Conservation (phyloP, 169 alveolate species). For the Plasmodium coatneyi region DNA sequence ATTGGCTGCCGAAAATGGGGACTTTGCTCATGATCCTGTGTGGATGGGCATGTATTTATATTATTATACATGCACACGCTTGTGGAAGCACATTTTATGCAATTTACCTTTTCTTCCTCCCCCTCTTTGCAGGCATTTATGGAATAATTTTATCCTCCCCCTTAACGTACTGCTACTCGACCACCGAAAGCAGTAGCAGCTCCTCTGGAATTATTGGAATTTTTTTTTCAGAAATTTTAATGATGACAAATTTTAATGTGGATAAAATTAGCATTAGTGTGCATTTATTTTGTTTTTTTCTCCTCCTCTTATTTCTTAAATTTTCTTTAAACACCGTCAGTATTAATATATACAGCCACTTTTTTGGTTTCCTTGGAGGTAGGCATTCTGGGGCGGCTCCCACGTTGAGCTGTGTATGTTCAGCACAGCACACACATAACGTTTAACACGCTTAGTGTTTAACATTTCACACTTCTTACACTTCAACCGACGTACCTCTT, state of each 20-base stretch:
- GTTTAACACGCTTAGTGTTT: no score
- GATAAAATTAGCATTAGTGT: conserved; percentile 76
- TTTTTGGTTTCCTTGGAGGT: conserved; percentile 76
- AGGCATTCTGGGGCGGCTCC: not conserved
- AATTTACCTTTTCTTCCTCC: not conserved
- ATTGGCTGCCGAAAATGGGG: not conserved
- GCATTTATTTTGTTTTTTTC: conserved; percentile 74
- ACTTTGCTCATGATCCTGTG: not conserved
- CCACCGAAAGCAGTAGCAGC: conserved; percentile 76
- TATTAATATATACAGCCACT: conserved; percentile 71
- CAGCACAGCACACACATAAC: not conserved
- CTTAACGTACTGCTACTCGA: conserved; percentile 71
- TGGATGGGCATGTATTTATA: not conserved
- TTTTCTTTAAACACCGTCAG: conserved; percentile 61
- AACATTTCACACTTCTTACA: not conserved
- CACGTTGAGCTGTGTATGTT: not conserved
- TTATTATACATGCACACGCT: not conserved
- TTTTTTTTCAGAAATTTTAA: conserved; percentile 74
- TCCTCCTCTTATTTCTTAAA: conserved; percentile 68
- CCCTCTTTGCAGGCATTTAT: conserved; percentile 51
- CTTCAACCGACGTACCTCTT: not conserved
- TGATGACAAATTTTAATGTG: conserved; percentile 77
- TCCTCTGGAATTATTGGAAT: conserved; percentile 75
- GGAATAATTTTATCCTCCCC: conserved; percentile 74
- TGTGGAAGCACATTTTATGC: not conserved